Evolutionary conservation across 1,284 basidiomycete species (phyloP).

Genomic region (Coniferiporia weirii): DNA sequence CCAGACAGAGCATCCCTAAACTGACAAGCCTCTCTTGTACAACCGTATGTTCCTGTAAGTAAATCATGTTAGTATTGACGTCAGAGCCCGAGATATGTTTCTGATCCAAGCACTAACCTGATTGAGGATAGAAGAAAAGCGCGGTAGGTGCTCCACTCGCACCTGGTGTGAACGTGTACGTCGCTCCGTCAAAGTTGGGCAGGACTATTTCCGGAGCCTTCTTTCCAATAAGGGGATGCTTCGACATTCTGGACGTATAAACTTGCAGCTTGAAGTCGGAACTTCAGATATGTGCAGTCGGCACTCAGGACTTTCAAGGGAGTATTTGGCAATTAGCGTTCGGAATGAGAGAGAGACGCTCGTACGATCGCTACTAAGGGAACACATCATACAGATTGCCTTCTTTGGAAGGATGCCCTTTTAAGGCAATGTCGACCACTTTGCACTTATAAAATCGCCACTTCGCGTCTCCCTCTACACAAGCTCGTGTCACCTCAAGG

Average conservation of each 20-base stretch:
- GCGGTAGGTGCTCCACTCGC: constrained; percentile 47
- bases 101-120: constrained; percentile 36
- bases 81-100: background rate
- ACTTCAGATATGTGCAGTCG: too few species aligned
- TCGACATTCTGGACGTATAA: background rate
- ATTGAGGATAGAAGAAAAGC: constrained; percentile 72
- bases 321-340: too few species aligned
- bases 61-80: background rate
- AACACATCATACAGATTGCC: background rate
- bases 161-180: constrained; percentile 45
- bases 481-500: too few species aligned
- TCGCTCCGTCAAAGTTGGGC: constrained; percentile 42
- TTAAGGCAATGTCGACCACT: background rate
- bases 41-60: constrained; percentile 58
- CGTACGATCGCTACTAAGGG: too few species aligned
- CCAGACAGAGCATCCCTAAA: constrained; percentile 72
- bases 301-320: too few species aligned
- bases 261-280: background rate
- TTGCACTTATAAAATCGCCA: background rate
- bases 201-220: constrained; percentile 48
- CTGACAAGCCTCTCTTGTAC: constrained; percentile 73
- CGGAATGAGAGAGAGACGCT: background rate
- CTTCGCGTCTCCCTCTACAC: too few species aligned
- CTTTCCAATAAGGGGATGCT: constrained; percentile 41
- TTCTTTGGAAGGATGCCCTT: background rate